Percentiles rank a stretch among this genome's conserved stretches.
Evolutionary conservation across 306 rosid genomes (phyloP).

Genomic region (Castanospermum australe): DNA sequence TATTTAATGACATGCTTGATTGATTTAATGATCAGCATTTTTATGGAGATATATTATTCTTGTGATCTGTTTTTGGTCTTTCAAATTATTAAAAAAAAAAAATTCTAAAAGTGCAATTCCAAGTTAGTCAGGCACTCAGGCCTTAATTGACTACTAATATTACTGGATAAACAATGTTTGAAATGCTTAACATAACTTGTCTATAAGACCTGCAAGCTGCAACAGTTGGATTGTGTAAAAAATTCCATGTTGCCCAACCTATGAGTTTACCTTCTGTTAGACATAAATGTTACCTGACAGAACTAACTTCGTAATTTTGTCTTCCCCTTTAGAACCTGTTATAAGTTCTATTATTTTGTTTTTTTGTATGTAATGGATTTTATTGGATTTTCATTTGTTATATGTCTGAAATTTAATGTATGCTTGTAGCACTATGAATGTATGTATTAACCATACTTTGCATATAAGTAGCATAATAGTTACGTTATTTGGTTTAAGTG

Average conservation of each 20-base stretch:
- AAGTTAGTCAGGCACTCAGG: neutral
- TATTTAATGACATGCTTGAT: too few species aligned
- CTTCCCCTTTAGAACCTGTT: neutral
- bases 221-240: too few species aligned
- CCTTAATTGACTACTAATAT: neutral
- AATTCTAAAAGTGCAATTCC: neutral
- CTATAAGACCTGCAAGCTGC: too few species aligned
- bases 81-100: neutral
- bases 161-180: neutral
- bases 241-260: neutral
- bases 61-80: conserved; percentile 4
- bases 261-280: neutral
- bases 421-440: neutral
- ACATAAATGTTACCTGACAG: neutral
- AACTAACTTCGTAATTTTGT: neutral
- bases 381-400: neutral
- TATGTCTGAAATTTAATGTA: neutral
- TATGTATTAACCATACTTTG: neutral
- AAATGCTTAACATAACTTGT: neutral
- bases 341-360: neutral
- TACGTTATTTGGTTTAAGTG: neutral
- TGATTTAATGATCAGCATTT: too few species aligned
- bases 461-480: neutral
- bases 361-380: neutral
- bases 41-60: too few species aligned